Evolutionary conservation across 2,329 filamentous ascomycete species (phyloP).

Genomic region (Penicillium sp.): DNA sequence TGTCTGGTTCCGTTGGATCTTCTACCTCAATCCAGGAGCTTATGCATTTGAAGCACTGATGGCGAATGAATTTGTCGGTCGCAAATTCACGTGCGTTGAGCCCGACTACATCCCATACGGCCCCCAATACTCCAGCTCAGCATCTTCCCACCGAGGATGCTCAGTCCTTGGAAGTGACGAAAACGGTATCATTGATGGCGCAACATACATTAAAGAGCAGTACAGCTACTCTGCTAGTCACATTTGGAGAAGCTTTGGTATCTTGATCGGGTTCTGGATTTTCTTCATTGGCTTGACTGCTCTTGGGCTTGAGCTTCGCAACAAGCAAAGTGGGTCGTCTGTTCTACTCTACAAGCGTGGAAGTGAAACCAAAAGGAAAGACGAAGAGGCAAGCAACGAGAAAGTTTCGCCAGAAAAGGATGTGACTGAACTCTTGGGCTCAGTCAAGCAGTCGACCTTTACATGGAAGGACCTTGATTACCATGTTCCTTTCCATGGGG

Average conservation of each 20-base stretch:
- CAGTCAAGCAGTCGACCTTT: conserved; percentile 67
- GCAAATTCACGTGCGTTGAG: conserved; percentile 55
- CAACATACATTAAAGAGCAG: conserved; percentile 55
- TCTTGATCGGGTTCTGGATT: conserved; percentile 72
- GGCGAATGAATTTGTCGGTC: conserved; percentile 66
- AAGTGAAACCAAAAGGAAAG: conserved; percentile 20
- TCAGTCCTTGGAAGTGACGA: conserved; percentile 33
- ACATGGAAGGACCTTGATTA: conserved; percentile 87
- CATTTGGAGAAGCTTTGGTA: conserved; percentile 73
- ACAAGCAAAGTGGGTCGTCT: conserved; percentile 33
- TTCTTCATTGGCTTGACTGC: conserved; percentile 75
- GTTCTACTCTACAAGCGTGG: conserved; percentile 38
- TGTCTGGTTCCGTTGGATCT: conserved; percentile 63
- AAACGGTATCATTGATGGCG: conserved; percentile 48
- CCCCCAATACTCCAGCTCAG: conserved; percentile 37
- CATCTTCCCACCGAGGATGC: conserved; percentile 31
- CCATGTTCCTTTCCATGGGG: conserved; percentile 50
- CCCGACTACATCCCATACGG: conserved; percentile 52
- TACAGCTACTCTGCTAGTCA: conserved; percentile 58
- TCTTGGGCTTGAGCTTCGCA: conserved; percentile 67
- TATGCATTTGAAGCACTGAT: conserved; percentile 70
- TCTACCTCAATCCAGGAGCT: conserved; percentile 64
- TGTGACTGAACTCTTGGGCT: conserved; percentile 43
- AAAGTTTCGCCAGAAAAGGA: neutral
- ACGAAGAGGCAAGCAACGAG: neutral